Evolutionary conservation across 2,329 filamentous ascomycete genomes (phyloP), one percentile per base, ranked within the genome.

Genomic region (Ophiostoma quercus): DNA sequence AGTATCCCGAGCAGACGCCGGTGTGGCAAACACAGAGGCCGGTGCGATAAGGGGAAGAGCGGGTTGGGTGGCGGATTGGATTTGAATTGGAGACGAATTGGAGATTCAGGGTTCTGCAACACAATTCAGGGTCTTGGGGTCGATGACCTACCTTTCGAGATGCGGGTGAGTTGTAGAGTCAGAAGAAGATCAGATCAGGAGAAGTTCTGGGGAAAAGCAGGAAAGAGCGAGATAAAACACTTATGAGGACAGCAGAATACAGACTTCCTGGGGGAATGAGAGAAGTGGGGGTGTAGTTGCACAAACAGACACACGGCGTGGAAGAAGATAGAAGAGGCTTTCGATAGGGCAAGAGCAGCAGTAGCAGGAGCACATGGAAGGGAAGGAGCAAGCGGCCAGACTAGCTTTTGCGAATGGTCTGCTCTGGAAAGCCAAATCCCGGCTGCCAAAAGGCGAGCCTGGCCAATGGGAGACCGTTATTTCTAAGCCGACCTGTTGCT

Each of bases 371-470:
- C 60, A 63, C 29, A 57, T 57, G 51, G 51, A 16, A 34, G 12
- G 16, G 51, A 39, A 57, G 32, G 19, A 54, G 43, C 37, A 60
- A 54, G 66, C 37, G 41, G 37, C 66, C 62, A 62, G 34, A 54
- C 66, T 47, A 25, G 19, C 22, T 54, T 66, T 66, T 70, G 57
- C 32, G 39, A 66, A 66, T 68, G 70, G 66, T 25, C 65, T 69
- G 66, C 69, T 47, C 43, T 37, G 34, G 32, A 60, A 25, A 51
- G 51, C 39, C 70, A 69, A 69, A 71, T 71, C 68, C 70, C 70
- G 70, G 68, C 34, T n/a, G 60, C 66, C 65, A 29, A 25, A 66
- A n/a, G 57, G 65, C 41, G 47, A 22, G 16, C 43, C n/a, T 32
- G 70, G 68, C 70, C 70, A 71, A 71, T 71, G 34, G 34, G 67